Evolutionary conservation across 208 protist species (phyloP).

Genomic region (Borovskyia barvae): DNA sequence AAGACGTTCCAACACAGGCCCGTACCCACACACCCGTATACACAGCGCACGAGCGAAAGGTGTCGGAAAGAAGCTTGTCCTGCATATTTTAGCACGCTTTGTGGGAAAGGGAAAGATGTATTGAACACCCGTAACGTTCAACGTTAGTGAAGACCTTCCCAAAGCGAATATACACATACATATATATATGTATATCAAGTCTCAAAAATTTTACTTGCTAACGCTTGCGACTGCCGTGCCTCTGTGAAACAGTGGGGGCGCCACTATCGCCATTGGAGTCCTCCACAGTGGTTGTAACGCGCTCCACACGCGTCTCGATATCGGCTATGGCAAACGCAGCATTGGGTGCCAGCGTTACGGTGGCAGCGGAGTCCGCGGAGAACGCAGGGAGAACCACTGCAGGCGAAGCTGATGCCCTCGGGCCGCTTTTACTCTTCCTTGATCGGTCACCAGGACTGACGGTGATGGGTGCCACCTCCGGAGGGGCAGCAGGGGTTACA

Average conservation of each 20-base stretch:
- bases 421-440: conserved; percentile 1
- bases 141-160: not conserved
- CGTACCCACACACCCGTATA: not conserved
- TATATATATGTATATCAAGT: not conserved
- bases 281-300: conserved; percentile 31
- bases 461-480: not conserved
- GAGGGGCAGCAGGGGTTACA: not conserved
- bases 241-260: conserved; percentile 8
- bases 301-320: conserved; percentile 55
- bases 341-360: conserved; percentile 18
- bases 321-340: conserved; percentile 49
- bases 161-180: not conserved
- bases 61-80: not conserved
- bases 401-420: not conserved
- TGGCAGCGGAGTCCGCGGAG: conserved; percentile 18
- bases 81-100: not conserved
- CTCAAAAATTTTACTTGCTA: not conserved
- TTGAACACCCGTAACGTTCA: not conserved
- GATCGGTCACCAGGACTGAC: not conserved
- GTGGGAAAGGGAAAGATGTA: not conserved
- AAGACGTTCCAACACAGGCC: not conserved
- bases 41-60: no score
- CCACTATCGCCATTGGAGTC: not conserved
- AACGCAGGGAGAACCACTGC: not conserved
- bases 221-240: conserved; percentile 1